These are phyloP conservation scores for Serpula lacrymans DNA, from an alignment of 768 basidiomycete species.

Conservation along the genomic window DNA sequence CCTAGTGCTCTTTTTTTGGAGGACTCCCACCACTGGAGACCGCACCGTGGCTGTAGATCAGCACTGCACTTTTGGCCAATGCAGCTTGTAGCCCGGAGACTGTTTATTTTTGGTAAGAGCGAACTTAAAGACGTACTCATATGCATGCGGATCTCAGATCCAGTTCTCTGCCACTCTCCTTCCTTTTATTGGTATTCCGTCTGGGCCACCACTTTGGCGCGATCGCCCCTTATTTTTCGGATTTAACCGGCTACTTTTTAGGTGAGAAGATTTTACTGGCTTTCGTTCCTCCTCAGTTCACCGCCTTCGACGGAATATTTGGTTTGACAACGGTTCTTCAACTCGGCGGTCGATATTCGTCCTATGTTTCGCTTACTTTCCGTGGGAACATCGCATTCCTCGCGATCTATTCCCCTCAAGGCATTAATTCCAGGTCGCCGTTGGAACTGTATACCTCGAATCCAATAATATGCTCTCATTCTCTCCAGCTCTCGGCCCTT, in stretches of 20 bases:
- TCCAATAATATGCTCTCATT: constrained; percentile 19
- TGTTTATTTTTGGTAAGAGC: no score
- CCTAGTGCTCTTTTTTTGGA: no score
- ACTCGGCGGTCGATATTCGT: no score
- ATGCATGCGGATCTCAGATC: constrained; percentile 33
- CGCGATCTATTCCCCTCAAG: constrained; percentile 23
- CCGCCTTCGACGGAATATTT: constrained; percentile 12
- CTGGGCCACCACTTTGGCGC: constrained; percentile 12
- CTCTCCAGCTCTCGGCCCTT: constrained; percentile 11
- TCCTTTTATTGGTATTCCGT: constrained; percentile 22
- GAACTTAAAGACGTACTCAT: no score
- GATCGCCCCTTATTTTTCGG: constrained; percentile 14
- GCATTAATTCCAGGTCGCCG: constrained; percentile 22
- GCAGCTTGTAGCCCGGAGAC: no score
- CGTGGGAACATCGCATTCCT: constrained; percentile 29
- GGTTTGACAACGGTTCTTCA: constrained; percentile 10
- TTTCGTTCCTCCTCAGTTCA: constrained; percentile 5
- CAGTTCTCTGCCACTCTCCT: constrained; percentile 15
- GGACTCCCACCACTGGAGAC: no score
- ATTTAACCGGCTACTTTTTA: constrained; percentile 12
- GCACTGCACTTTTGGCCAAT: no score
- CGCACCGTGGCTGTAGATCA: no score
- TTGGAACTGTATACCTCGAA: constrained; percentile 2
- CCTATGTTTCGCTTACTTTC: constrained; percentile 4
- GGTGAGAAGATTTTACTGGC: not conserved